Evolutionary conservation across 2,329 filamentous ascomycete genomes (phyloP).

Genomic region (Fusarium illudens): DNA sequence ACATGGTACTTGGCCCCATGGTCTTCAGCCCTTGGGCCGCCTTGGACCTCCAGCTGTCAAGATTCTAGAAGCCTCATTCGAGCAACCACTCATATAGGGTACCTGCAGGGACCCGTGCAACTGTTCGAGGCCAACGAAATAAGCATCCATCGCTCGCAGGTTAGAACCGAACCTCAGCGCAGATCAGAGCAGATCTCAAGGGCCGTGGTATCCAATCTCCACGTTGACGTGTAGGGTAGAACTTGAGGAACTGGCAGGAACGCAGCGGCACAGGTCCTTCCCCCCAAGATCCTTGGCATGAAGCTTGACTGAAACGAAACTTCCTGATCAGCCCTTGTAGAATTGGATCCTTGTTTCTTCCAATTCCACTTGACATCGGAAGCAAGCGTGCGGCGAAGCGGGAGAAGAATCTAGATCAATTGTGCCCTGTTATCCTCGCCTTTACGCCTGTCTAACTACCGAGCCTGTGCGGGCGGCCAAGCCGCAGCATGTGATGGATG

Average conservation of each 20-base stretch:
- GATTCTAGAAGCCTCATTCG: not conserved
- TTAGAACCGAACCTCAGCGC: not conserved
- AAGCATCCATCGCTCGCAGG: not conserved
- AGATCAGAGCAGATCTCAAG: not conserved
- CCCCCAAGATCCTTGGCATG: not conserved
- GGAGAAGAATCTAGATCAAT: constrained; percentile 23
- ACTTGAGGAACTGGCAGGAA: not conserved
- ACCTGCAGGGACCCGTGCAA: not conserved
- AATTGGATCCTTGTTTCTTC: not conserved
- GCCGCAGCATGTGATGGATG: constrained; percentile 26
- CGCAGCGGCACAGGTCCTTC: not conserved
- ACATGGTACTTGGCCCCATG: not conserved
- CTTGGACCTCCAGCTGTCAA: not conserved
- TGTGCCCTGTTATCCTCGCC: constrained; percentile 6
- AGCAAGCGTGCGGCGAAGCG: constrained; percentile 4
- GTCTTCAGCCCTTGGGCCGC: not conserved
- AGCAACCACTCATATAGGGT: not conserved
- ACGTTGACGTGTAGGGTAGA: not conserved
- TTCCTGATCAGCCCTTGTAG: not conserved
- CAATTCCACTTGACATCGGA: not conserved
- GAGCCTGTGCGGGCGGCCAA: constrained; percentile 12
- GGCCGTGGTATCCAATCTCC: not conserved
- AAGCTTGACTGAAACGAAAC: not conserved
- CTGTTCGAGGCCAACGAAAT: not conserved
- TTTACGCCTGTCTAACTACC: not conserved